Base-by-base conservation (phyloP, 768 basidiomycete genomes). In the Suillus bovinus region DNA sequence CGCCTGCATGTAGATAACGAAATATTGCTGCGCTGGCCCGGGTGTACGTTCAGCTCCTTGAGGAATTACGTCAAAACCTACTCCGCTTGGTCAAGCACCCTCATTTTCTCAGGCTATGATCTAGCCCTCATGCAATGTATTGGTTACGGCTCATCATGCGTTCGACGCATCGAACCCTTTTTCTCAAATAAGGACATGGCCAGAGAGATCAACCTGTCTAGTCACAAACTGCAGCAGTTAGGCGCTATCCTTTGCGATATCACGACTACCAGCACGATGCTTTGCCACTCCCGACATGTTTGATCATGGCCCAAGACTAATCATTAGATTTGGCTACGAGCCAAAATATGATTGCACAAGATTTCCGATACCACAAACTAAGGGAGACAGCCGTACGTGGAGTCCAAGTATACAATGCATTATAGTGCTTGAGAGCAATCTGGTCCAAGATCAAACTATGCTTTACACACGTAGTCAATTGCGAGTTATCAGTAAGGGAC, bases 1-100 rank as follows among this genome's bases (percentile, higher is more conserved):
- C 86, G 96, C 24, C 79, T 99, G 52, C 87, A 97, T 42, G 96
- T 99, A 63, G 97, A 99, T 78, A 98, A 98, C 68, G 95, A n/a
- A n/a, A n/a, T n/a, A n/a, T n/a, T n/a, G n/a, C n/a, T n/a, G n/a
- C n/a, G n/a, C n/a, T n/a, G n/a, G n/a, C n/a, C n/a, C n/a, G n/a
- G n/a, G n/a, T n/a, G n/a, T n/a, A n/a, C n/a, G n/a, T n/a, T n/a
- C n/a, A n/a, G n/a, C n/a, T n/a, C n/a, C n/a, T n/a, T n/a, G n/a
- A n/a, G n/a, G n/a, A n/a, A n/a, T n/a, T n/a, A n/a, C n/a, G n/a
- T 96, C 93, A 94, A 80, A 91, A 34, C 93, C 94, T 10, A 83
- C 81, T 0, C 84, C 84, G n/a, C 78, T 89, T 20, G 90, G 90
- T 44, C 79, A 80, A n/a, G 83, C 84, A 16, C 85, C 88, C 0